Percentiles rank a stretch among this genome's conserved stretches.
Evolutionary conservation across 306 rosid species (phyloP).

Genomic region (Hylodesmum podocarpum): DNA sequence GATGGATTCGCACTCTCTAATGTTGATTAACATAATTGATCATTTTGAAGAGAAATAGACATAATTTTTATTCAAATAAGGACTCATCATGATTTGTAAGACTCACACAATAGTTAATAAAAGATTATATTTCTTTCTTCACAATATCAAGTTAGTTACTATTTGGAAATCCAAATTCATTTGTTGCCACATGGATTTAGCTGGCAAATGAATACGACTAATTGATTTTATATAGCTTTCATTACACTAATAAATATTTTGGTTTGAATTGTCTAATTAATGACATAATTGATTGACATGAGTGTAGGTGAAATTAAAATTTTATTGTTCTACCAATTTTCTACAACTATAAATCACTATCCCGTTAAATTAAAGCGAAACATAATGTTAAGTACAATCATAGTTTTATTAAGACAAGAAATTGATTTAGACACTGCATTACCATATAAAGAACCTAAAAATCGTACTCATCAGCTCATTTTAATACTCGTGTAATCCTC

Average conservation of each 20-base stretch:
- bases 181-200: conserved; percentile 28
- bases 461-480: background rate
- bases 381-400: background rate
- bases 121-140: background rate
- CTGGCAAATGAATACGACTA: background rate
- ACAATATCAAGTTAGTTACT: background rate
- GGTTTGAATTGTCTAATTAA: background rate
- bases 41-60: background rate
- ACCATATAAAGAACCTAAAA: background rate
- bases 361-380: background rate
- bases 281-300: background rate
- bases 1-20: background rate
- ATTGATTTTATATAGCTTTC: conserved; percentile 13
- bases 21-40: background rate
- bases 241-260: background rate
- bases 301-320: background rate
- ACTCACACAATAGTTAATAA: background rate
- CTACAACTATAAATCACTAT: background rate
- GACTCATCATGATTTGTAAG: background rate
- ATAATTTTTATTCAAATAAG: background rate
- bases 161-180: background rate
- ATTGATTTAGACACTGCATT: background rate
- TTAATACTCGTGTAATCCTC: background rate
- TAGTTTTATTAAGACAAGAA: background rate
- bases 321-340: background rate